Evolutionary conservation across 2,329 filamentous ascomycete genomes (phyloP), one percentile per base, ranked within the genome.

Genomic region (Aspergillus candidus): DNA sequence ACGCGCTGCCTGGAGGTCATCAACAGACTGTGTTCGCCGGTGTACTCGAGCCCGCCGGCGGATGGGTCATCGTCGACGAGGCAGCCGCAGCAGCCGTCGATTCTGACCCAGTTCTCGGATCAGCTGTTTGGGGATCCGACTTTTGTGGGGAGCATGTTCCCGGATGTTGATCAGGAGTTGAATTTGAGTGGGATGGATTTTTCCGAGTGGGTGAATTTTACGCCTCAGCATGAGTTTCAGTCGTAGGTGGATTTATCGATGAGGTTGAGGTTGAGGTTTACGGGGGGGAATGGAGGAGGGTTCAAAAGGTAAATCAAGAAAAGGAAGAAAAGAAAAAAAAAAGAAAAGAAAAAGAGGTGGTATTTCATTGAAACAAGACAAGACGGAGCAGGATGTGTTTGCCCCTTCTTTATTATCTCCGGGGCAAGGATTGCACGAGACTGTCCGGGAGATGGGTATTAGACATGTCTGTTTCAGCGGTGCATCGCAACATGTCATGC

Each of bases 121-220:
- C 62, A 66, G 30, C 45, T 69, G 6, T 66, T 69, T 46, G 60
- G 51, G 15, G 58, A 67, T 29, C 57, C 59, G 11, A 53, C 57
- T 4, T 66, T 68, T 47, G 60, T 27, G 3, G 22, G 60, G 4
- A 57, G 54, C 22, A 60, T 68, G 38, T 68, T 68, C 41, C 60
- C 61, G 12, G 56, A 56, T 32, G 58, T 59, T 6, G 62, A 61
- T 33, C 63, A 62, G 43, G 57, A 60, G 34, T 45, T 61, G 46
- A 61, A 56, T 36, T 32, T 59, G 8, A 52, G 46, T 11, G 61
- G 58, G 1, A 63, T 68, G 58, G 64, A 68, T 43, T 68, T 68
- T 34, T 63, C 65, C 1, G 65, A 68, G 43, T 68, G 65, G 65
- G 61, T 67, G 31, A 66, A 66, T 43, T 68, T 64, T 38, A 52